Evolutionary conservation across 2,329 filamentous ascomycete genomes (phyloP).

Genomic region (Apiospora arundinis): DNA sequence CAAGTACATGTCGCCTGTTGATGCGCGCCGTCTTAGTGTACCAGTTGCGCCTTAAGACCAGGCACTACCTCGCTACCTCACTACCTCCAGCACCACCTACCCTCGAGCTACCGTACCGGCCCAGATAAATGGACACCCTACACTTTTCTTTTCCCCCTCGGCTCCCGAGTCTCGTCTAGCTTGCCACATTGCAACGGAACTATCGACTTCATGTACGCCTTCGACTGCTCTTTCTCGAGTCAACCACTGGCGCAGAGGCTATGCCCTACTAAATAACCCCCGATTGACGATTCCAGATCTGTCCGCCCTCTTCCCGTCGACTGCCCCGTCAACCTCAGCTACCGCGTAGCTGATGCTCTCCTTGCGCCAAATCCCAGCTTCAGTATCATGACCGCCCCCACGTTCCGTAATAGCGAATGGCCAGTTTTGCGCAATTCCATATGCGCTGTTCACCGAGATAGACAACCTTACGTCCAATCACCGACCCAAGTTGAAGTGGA

Average conservation of each 20-base stretch:
- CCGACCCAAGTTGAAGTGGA: constrained; percentile 17
- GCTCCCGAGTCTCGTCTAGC: constrained; percentile 8
- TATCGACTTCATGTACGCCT: constrained; percentile 16
- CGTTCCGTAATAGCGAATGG: constrained; percentile 19
- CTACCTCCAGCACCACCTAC: neutral
- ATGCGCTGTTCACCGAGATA: constrained; percentile 16
- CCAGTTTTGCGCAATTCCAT: constrained; percentile 19
- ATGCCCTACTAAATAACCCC: neutral
- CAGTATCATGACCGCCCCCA: constrained; percentile 17
- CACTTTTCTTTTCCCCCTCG: constrained; percentile 16
- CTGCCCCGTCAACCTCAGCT: constrained; percentile 4
- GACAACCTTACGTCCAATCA: constrained; percentile 8
- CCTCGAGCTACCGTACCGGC: neutral
- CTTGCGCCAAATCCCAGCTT: constrained; percentile 11
- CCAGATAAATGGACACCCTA: constrained; percentile 8
- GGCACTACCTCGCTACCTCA: neutral
- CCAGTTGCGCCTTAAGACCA: neutral
- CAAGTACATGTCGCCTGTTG: neutral
- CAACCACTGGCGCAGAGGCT: neutral
- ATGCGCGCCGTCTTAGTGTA: constrained; percentile 3
- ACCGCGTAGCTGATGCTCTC: constrained; percentile 15
- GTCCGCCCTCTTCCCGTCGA: neutral
- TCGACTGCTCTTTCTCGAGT: neutral
- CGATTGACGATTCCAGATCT: neutral
- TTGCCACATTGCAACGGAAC: constrained; percentile 11